Evolutionary conservation across 164 flowering plant genomes (phyloP).

Genomic region (Berberis vulgaris): DNA sequence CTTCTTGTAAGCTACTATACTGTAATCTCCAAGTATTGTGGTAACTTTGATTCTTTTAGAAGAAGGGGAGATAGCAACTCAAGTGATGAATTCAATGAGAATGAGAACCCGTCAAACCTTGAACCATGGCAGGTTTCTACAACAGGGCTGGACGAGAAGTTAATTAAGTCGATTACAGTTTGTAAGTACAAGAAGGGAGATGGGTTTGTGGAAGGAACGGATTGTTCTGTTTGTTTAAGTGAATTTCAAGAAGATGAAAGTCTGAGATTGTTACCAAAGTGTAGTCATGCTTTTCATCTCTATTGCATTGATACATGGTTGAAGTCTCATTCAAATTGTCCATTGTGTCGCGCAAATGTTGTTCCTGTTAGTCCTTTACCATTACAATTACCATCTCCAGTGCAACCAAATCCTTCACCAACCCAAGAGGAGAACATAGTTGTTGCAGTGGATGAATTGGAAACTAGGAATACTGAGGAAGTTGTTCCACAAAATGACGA

Average conservation of each 20-base stretch:
- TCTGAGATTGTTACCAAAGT: slow-evolving; percentile 67
- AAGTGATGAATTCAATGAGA: slow-evolving; percentile 20
- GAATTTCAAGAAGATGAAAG: slow-evolving; percentile 70
- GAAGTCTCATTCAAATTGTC: slow-evolving; percentile 69
- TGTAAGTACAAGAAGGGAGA: slow-evolving; percentile 57
- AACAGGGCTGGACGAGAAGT: slow-evolving; percentile 57
- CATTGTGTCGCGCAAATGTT: slow-evolving; percentile 63
- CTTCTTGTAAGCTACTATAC: slow-evolving; percentile 65
- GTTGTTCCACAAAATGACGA: background rate
- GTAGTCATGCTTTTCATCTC: slow-evolving; percentile 85
- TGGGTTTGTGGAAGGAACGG: slow-evolving; percentile 61
- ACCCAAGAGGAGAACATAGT: slow-evolving; percentile 12
- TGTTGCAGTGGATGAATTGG: slow-evolving; percentile 8
- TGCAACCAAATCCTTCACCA: slow-evolving; percentile 8
- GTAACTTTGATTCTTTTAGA: slow-evolving; percentile 16
- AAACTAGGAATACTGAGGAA: slow-evolving; percentile 12
- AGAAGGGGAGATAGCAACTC: slow-evolving; percentile 11
- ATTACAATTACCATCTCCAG: slow-evolving; percentile 15
- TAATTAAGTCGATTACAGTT: slow-evolving; percentile 59
- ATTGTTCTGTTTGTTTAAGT: slow-evolving; percentile 77
- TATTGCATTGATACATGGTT: slow-evolving; percentile 86
- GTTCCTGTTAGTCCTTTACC: slow-evolving; percentile 13
- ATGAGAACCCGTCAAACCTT: slow-evolving; percentile 19
- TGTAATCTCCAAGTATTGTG: slow-evolving; percentile 55
- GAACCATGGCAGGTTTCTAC: slow-evolving; percentile 39